A percentile compares a stretch with the other conserved stretches of the same genome.
Evolutionary conservation across 2,329 filamentous ascomycete species (phyloP).

Genomic region (Trichoderma sp.): DNA sequence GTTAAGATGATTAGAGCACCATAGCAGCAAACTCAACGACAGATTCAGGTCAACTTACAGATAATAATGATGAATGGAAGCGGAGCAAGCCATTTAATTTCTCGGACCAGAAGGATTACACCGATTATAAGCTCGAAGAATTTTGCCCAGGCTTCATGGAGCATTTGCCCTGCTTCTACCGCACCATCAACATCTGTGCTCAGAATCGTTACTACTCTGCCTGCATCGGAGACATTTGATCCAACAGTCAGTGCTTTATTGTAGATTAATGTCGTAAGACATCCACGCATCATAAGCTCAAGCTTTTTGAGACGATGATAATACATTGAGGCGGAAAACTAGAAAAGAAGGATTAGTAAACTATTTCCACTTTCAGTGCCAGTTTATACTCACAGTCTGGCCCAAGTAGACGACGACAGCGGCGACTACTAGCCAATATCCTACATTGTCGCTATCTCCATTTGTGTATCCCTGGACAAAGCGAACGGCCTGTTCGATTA

Average conservation of each 20-base stretch:
- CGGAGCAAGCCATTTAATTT: conserved; percentile 50
- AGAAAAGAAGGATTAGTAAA: not conserved
- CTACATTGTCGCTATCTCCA: conserved; percentile 30
- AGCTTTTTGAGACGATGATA: conserved; percentile 40
- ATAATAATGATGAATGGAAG: conserved; percentile 48
- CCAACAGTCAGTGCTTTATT: conserved; percentile 37
- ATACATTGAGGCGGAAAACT: conserved; percentile 43
- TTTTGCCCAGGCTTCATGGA: conserved; percentile 50
- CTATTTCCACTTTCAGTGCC: not conserved
- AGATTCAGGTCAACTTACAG: conserved; percentile 37
- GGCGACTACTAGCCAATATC: conserved; percentile 40
- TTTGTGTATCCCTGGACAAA: conserved; percentile 40
- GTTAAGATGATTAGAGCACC: not conserved
- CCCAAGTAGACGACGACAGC: conserved; percentile 44
- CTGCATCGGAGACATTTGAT: conserved; percentile 36
- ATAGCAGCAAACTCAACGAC: not conserved
- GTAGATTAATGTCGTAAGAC: conserved; percentile 45
- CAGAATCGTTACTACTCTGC: conserved; percentile 45
- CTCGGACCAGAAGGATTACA: conserved; percentile 42
- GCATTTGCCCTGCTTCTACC: conserved; percentile 40
- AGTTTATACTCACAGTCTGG: conserved; percentile 38
- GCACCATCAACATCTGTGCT: conserved; percentile 48
- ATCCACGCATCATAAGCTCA: conserved; percentile 41
- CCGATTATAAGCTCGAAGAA: conserved; percentile 48
- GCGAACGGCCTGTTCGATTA: conserved; percentile 45